These are phyloP conservation scores for Asterella californica DNA, from an alignment of 225 moss, liverwort and hornwort species.

Conservation along the genomic window DNA sequence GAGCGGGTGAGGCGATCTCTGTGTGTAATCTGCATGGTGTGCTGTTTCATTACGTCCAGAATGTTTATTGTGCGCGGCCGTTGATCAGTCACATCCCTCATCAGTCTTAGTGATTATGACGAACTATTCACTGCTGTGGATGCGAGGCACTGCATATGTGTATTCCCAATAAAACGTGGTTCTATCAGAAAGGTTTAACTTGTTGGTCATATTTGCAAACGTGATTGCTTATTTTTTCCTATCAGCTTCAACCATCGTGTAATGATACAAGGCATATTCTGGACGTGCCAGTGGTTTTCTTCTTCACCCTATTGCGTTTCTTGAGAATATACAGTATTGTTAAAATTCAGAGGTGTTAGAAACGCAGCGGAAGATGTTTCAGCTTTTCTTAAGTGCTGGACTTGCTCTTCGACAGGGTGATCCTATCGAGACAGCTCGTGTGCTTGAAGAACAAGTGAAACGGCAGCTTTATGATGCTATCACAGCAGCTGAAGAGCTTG, in stretches of 20 bases:
- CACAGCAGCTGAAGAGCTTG: constrained; percentile 44
- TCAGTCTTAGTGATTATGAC: background rate
- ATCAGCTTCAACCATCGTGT: background rate
- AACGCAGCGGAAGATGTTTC: background rate
- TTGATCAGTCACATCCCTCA: background rate
- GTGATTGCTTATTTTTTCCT: background rate
- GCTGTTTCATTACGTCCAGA: background rate
- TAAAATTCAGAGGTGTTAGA: no score
- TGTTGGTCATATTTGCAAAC: background rate
- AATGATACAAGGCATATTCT: background rate
- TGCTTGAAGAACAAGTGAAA: constrained; percentile 62
- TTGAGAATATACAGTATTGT: background rate
- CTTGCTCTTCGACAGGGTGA: constrained; percentile 53
- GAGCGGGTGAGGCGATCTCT: constrained; percentile 45
- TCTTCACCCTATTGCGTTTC: background rate
- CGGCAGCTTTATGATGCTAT: constrained; percentile 60
- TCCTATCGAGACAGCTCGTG: constrained; percentile 70
- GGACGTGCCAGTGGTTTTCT: background rate
- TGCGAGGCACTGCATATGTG: background rate
- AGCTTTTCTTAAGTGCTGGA: background rate
- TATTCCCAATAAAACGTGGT: background rate
- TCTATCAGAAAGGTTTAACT: background rate
- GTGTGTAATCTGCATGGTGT: background rate
- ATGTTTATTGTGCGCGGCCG: background rate
- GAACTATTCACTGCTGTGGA: background rate